Percentiles rank a stretch among this genome's conserved stretches.
phyloP scores from a whole-genome alignment of 2,329 filamentous ascomycete species.

The Trichoderma pleuroti region DNA sequence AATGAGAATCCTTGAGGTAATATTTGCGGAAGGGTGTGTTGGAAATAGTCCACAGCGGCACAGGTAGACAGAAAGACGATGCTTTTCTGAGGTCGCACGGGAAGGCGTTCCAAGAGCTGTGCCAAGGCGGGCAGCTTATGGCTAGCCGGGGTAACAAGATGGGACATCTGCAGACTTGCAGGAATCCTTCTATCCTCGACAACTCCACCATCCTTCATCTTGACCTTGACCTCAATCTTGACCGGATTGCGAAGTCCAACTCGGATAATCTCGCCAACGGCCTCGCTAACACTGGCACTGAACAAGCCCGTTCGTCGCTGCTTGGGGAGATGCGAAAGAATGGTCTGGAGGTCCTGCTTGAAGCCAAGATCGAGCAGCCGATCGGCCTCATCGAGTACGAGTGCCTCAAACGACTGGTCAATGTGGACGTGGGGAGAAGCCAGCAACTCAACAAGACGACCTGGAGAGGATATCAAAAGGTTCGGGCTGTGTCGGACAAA shows the following conservation, averaged over 20 bases:
- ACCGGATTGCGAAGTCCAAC: conserved; percentile 92
- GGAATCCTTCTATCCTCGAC: conserved; percentile 83
- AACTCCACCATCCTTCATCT: conserved; percentile 61
- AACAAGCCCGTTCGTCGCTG: conserved; percentile 91
- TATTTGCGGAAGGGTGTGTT: conserved; percentile 70
- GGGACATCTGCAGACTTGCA: conserved; percentile 88
- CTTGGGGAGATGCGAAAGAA: conserved; percentile 80
- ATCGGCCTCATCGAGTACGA: conserved; percentile 94
- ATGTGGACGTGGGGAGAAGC: conserved; percentile 84
- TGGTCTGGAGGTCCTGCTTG: conserved; percentile 83
- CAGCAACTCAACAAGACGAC: conserved; percentile 81
- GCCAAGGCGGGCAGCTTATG: conserved; percentile 76
- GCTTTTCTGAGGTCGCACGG: conserved; percentile 74
- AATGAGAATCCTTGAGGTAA: conserved; percentile 66
- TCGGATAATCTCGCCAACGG: conserved; percentile 86
- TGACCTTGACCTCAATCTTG: conserved; percentile 91
- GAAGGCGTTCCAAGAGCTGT: conserved; percentile 64
- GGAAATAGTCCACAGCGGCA: conserved; percentile 91
- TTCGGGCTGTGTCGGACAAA: conserved; percentile 86
- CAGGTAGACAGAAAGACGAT: conserved; percentile 95
- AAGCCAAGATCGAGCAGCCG: conserved; percentile 90
- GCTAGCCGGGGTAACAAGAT: conserved; percentile 69
- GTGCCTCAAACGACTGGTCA: conserved; percentile 82
- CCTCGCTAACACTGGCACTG: conserved; percentile 93
- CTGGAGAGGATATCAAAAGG: conserved; percentile 84